phyloP scores from a whole-genome alignment of 495 filamentous ascomycete species.

The Astrocystis sublimbata region DNA sequence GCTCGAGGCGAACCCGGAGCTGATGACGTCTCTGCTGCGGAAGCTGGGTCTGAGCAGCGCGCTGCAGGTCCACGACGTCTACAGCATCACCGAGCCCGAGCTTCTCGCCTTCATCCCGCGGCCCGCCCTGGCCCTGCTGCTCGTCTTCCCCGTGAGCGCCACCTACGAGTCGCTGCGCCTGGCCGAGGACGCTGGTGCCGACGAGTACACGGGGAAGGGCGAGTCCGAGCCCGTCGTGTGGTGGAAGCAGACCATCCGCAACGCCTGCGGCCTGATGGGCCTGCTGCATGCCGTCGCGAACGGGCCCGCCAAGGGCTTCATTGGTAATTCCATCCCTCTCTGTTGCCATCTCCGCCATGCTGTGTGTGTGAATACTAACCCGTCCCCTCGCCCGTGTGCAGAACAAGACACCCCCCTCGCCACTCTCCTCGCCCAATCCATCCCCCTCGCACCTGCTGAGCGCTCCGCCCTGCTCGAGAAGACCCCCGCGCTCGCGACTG shows the following conservation, averaged over 20 bases:
- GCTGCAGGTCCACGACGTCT: constrained; percentile 79
- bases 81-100: constrained; percentile 75
- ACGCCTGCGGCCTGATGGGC: constrained; percentile 85
- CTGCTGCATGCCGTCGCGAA: constrained; percentile 72
- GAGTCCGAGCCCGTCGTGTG: constrained; percentile 60
- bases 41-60: constrained; percentile 68
- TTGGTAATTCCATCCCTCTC: constrained; percentile 26
- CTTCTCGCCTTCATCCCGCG: constrained; percentile 78
- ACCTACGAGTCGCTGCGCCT: constrained; percentile 67
- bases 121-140: constrained; percentile 77
- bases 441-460: constrained; percentile 53
- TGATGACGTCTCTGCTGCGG: constrained; percentile 75
- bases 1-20: constrained; percentile 69
- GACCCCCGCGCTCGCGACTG: constrained; percentile 66
- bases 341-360: background rate
- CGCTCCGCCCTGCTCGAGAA: constrained; percentile 74
- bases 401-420: constrained; percentile 43
- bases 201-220: constrained; percentile 39
- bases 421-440: constrained; percentile 45
- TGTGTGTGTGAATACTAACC: background rate
- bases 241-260: constrained; percentile 89
- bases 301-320: constrained; percentile 44
- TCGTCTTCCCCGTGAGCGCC: constrained; percentile 78
- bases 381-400: constrained; percentile 22
- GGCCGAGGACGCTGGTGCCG: constrained; percentile 60